Conservation (phyloP, 768 basidiomycete species). For the Mycena vitilis region DNA sequence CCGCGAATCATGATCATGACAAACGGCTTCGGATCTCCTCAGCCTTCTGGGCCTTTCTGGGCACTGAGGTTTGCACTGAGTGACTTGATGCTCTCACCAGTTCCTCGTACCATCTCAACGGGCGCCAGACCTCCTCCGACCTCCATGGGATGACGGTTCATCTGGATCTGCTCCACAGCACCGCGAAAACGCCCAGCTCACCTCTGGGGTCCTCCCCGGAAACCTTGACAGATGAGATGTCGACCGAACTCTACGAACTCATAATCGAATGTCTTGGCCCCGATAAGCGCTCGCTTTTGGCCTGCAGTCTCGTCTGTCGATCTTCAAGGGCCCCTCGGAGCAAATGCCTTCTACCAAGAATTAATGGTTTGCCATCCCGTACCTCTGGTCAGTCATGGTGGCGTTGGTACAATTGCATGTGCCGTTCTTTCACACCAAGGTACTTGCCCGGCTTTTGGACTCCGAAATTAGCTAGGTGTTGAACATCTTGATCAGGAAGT, state of each 20-base stretch:
- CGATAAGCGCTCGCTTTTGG: background rate
- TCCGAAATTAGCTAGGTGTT: too few species aligned
- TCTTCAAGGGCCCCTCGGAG: slow-evolving; percentile 25
- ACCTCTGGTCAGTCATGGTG: background rate
- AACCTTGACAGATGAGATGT: slow-evolving; percentile 3
- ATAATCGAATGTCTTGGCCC: slow-evolving; percentile 7
- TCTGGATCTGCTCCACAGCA: too few species aligned
- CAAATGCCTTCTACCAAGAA: slow-evolving; percentile 10
- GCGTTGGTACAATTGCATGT: slow-evolving; percentile 6
- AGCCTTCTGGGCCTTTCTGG: too few species aligned
- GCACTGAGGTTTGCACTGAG: too few species aligned
- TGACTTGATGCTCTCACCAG: too few species aligned
- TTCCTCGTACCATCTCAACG: too few species aligned
- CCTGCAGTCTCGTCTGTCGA: slow-evolving; percentile 24
- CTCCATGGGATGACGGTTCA: too few species aligned
- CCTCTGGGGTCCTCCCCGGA: background rate
- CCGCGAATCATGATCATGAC: too few species aligned
- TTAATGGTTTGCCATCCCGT: slow-evolving; percentile 9
- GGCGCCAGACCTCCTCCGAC: too few species aligned
- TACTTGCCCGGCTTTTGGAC: background rate
- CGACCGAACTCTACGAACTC: slow-evolving; percentile 24
- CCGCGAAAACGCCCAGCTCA: too few species aligned
- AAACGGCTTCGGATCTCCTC: background rate
- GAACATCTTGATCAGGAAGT: too few species aligned
- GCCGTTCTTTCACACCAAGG: background rate